Evolutionary conservation across 352 stramenopile species (phyloP).

Genomic region (Halophytophthora polymorphica): DNA sequence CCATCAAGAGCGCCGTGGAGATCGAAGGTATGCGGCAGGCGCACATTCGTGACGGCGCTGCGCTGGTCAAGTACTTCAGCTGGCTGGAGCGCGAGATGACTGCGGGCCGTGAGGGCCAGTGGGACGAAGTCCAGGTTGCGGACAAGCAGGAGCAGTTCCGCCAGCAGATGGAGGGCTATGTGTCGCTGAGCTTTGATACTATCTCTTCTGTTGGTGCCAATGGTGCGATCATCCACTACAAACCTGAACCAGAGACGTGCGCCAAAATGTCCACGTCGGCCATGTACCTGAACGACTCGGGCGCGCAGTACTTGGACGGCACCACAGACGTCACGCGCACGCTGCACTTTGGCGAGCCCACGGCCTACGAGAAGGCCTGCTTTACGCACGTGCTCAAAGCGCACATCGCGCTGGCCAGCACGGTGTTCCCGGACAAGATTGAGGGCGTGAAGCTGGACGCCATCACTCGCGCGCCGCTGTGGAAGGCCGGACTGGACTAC

Average conservation of each 20-base stretch:
- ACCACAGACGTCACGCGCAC: conserved; percentile 99
- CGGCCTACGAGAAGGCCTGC: conserved; percentile 90
- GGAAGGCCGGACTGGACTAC: conserved; percentile 95
- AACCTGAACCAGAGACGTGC: conserved; percentile 77
- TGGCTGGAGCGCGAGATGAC: conserved; percentile 87
- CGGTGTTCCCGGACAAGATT: conserved; percentile 88
- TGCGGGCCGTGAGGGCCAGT: conserved; percentile 46
- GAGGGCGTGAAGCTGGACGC: conserved; percentile 96
- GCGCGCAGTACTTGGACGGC: conserved; percentile 97
- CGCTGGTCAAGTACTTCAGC: conserved; percentile 93
- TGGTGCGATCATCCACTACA: conserved; percentile 96
- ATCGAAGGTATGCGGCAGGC: conserved; percentile 94
- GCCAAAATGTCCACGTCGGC: conserved; percentile 87
- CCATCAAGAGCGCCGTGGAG: conserved; percentile 94
- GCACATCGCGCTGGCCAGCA: conserved; percentile 94
- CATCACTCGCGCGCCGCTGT: conserved; percentile 94
- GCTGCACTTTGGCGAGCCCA: conserved; percentile 94
- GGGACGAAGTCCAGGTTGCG: conserved; percentile 86
- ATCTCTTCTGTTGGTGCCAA: conserved; percentile 97
- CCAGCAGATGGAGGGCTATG: conserved; percentile 80
- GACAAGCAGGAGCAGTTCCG: conserved; percentile 90
- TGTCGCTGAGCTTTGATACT: conserved; percentile 96
- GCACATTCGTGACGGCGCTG: conserved; percentile 94
- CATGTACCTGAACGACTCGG: conserved; percentile 99
- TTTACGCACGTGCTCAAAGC: conserved; percentile 98